Evolutionary conservation across 176 grass and related monocot genomes (phyloP).

Genomic region (Alloteropsis semialata): DNA sequence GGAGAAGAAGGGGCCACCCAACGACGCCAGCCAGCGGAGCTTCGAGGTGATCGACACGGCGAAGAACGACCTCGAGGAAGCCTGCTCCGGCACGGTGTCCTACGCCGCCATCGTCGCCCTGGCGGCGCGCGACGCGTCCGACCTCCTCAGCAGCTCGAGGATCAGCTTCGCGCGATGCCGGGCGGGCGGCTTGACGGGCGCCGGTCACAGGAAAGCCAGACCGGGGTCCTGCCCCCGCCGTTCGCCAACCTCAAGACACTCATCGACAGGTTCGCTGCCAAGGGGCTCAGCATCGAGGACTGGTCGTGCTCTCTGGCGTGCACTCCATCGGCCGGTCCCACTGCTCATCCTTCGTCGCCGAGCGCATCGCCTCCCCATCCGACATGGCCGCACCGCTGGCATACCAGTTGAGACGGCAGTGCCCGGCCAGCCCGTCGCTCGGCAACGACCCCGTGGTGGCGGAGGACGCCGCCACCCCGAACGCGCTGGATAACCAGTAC

Average conservation of each 20-base stretch:
- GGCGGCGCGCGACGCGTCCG: slow-evolving; percentile 35
- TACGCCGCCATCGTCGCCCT: slow-evolving; percentile 51
- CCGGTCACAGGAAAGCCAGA: neutral
- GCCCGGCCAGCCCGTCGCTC: neutral
- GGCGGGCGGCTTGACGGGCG: slow-evolving; percentile 15
- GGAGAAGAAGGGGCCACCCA: slow-evolving; percentile 10
- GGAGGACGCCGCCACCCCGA: neutral
- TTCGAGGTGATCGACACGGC: slow-evolving; percentile 24
- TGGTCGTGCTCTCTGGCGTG: slow-evolving; percentile 44
- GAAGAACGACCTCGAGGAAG: slow-evolving; percentile 33
- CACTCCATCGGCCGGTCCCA: slow-evolving; percentile 45
- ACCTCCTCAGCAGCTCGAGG: slow-evolving; percentile 10
- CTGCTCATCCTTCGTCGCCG: slow-evolving; percentile 41
- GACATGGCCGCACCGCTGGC: neutral
- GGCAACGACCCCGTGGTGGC: neutral
- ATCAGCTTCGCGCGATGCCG: slow-evolving; percentile 22
- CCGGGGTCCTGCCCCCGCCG: neutral
- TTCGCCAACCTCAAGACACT: neutral
- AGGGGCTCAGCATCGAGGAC: slow-evolving; percentile 23
- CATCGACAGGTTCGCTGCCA: neutral
- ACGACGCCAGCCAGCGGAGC: neutral
- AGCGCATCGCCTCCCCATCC: neutral
- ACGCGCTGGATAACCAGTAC: neutral
- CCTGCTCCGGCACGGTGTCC: slow-evolving; percentile 35
- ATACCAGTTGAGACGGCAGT: neutral